These are phyloP conservation scores for Parachaetomium inaequale DNA, from an alignment of 495 filamentous ascomycete species.

Conservation along the genomic window DNA sequence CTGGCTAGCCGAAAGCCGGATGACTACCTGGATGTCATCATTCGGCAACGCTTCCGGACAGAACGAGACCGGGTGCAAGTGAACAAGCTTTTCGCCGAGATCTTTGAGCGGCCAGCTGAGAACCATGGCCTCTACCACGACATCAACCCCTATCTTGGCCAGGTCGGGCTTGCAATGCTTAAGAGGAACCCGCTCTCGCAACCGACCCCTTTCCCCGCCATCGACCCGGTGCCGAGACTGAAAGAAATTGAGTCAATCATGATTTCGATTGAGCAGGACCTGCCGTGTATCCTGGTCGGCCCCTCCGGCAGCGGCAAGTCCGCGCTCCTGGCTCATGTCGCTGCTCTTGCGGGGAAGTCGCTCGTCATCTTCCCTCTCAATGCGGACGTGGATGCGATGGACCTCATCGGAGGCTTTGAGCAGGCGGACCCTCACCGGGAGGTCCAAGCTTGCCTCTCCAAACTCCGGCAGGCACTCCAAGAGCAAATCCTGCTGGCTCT, in stretches of 20 bases:
- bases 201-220: slow-evolving; percentile 49
- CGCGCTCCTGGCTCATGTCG: slow-evolving; percentile 70
- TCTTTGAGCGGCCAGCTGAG: slow-evolving; percentile 38
- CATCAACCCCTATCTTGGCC: slow-evolving; percentile 48
- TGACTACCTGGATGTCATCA: slow-evolving; percentile 76
- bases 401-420: slow-evolving; percentile 94
- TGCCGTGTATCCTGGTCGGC: slow-evolving; percentile 87
- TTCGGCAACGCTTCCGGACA: slow-evolving; percentile 82
- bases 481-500: slow-evolving; percentile 50
- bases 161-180: slow-evolving; percentile 76
- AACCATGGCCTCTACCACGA: slow-evolving; percentile 63
- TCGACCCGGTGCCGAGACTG: slow-evolving; percentile 58
- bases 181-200: slow-evolving; percentile 56
- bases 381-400: slow-evolving; percentile 92
- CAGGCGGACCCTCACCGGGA: slow-evolving; percentile 79
- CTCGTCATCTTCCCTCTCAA: slow-evolving; percentile 80
- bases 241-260: slow-evolving; percentile 78
- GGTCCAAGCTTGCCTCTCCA: slow-evolving; percentile 51
- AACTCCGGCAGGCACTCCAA: slow-evolving; percentile 54
- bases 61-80: slow-evolving; percentile 61
- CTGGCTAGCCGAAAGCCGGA: slow-evolving; percentile 50
- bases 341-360: slow-evolving; percentile 66
- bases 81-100: slow-evolving; percentile 55
- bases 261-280: slow-evolving; percentile 76
- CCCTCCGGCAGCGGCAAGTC: slow-evolving; percentile 85